Evolutionary conservation across 331 rosid species (phyloP), one percentile per base, ranked within the genome.

Genomic region (Rhamnella rubrinervis): DNA sequence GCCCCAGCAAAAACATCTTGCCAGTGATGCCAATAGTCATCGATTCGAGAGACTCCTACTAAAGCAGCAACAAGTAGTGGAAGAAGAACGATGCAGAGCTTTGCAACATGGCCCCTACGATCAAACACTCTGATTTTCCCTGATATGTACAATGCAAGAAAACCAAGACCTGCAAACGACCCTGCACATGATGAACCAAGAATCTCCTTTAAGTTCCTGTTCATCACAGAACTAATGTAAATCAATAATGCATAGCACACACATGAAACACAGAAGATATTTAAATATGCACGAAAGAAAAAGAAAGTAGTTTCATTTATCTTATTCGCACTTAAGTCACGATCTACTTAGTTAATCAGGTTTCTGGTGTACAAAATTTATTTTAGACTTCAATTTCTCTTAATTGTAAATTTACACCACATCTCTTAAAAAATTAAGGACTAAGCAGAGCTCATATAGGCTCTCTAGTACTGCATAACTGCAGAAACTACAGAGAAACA

Each of bases 21-120:
- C 99, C 99, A 89, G 72, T 95, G 97, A 85, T 95, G 99, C 97
- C 99, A 91, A 82, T 95, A 95, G 79, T 95, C 96, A 82, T 95
- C 99, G 69, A 95, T 93, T 66, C 97, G 97, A 63, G 99, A 88
- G 58, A 95, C 95, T 44, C 67, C 97, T 65, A 95, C 78, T 59
- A 95, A 71, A 55, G 97, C 84, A 4, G 97, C 97, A 78, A 80
- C 18, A 63, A 95, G 97, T 59, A 95, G 8, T 8, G 99, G 99
- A 55, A 82, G 65, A 74, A 91, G 55, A 71, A 84, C 81, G 64
- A 87, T 74, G 78, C 97, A 95, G 31, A 95, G 90, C 78, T 95
- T 95, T 63, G 95, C 92, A 65, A 89, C 75, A 69, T 95, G 99
- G 26, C 99, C 96, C 49, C 82, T 80, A 7, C 77, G 96, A 57